Evolutionary conservation across 2,329 filamentous ascomycete species (phyloP).

Genomic region (Chaetomium olivaceum): DNA sequence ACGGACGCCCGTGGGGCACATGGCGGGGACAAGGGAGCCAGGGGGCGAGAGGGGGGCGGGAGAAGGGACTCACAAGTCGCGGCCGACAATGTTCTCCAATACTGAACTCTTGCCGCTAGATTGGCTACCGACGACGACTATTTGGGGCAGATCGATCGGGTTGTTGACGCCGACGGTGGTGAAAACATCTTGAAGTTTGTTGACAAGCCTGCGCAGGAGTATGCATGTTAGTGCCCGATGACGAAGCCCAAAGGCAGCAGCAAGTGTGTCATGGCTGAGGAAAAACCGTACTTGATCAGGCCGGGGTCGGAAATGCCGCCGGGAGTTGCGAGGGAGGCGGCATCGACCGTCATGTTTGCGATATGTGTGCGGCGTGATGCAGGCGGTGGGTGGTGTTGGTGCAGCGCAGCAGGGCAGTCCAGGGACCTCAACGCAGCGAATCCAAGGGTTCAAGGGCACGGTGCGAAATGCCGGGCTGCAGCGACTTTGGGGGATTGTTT

Average conservation of each 20-base stretch:
- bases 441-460: background rate
- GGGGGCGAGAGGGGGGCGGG: constrained; percentile 23
- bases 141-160: constrained; percentile 97
- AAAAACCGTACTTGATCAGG: constrained; percentile 59
- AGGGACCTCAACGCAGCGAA: background rate
- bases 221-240: constrained; percentile 31
- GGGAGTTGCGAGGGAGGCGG: constrained; percentile 42
- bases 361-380: background rate
- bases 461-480: background rate
- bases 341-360: constrained; percentile 32
- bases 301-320: constrained; percentile 67
- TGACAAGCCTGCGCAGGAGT: constrained; percentile 68
- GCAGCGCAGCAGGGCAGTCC: background rate
- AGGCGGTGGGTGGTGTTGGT: constrained; percentile 15
- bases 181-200: constrained; percentile 99
- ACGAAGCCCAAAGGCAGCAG: constrained; percentile 6
- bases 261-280: background rate
- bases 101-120: constrained; percentile 99
- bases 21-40: constrained; percentile 19
- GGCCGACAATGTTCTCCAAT: constrained; percentile 95
- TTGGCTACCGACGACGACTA: constrained; percentile 96
- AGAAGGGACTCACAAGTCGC: constrained; percentile 82
- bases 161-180: constrained; percentile 98
- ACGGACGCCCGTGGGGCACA: constrained; percentile 20
- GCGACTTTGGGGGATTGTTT: background rate